Percentiles rank a stretch among this genome's conserved stretches.
These are phyloP conservation scores for Colletotrichum aenigma DNA, from an alignment of 2,329 filamentous ascomycete species.

Conservation along the genomic window DNA sequence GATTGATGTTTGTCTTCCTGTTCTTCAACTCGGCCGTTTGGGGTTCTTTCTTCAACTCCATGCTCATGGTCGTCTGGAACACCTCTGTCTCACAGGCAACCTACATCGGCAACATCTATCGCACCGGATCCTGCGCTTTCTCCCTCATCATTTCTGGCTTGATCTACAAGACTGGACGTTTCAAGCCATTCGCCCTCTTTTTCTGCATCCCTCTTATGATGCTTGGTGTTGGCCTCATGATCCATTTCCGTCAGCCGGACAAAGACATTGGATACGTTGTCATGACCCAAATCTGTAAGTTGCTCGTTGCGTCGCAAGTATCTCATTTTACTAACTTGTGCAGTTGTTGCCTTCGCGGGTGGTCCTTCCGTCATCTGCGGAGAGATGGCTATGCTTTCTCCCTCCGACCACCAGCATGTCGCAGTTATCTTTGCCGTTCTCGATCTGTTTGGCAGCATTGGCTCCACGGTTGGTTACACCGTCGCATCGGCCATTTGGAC, in stretches of 20 bases:
- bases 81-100: constrained; percentile 36
- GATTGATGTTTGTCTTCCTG: constrained; percentile 39
- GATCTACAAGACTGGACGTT: constrained; percentile 33
- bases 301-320: background rate
- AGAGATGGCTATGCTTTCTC: constrained; percentile 66
- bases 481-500: constrained; percentile 71
- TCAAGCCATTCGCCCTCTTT: constrained; percentile 44
- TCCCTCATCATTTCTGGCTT: constrained; percentile 31
- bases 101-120: constrained; percentile 44
- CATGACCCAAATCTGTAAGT: constrained; percentile 59
- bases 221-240: constrained; percentile 62
- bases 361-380: constrained; percentile 64
- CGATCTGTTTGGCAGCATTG: constrained; percentile 64
- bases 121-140: constrained; percentile 38
- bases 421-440: constrained; percentile 66
- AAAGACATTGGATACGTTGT: constrained; percentile 57
- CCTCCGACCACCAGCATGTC: constrained; percentile 64
- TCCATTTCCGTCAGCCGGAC: constrained; percentile 59
- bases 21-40: constrained; percentile 41
- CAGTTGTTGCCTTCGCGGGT: constrained; percentile 58
- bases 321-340: background rate
- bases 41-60: constrained; percentile 43
- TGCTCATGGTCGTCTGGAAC: constrained; percentile 43
- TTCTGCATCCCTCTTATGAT: constrained; percentile 60
- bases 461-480: constrained; percentile 62